phyloP scores from a whole-genome alignment of 2,329 filamentous ascomycete genomes.

The Xylariaceae sp. region DNA sequence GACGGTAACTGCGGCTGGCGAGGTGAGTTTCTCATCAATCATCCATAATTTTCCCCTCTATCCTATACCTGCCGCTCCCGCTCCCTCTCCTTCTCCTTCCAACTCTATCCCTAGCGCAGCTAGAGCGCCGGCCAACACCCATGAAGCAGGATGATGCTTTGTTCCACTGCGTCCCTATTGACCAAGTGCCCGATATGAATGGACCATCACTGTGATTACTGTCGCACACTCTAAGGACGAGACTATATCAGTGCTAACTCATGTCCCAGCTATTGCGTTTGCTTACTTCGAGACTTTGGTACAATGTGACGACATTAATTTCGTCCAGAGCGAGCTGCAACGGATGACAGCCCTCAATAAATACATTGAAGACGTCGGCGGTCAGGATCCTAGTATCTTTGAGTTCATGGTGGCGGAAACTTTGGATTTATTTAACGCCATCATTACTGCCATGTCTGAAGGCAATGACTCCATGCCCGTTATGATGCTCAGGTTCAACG shows the following conservation, averaged over 20 bases:
- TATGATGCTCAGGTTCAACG: constrained; percentile 76
- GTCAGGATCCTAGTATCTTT: constrained; percentile 72
- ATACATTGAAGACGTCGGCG: constrained; percentile 74
- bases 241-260: constrained; percentile 6
- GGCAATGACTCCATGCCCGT: constrained; percentile 61
- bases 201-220: constrained; percentile 8
- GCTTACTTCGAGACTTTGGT: constrained; percentile 90
- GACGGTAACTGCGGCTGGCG: constrained; percentile 98
- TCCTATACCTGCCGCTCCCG: background rate
- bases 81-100: background rate
- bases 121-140: background rate
- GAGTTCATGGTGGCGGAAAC: constrained; percentile 86
- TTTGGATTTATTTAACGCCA: constrained; percentile 68
- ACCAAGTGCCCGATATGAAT: constrained; percentile 20
- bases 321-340: constrained; percentile 72
- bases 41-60: constrained; percentile 10
- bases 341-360: constrained; percentile 76
- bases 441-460: constrained; percentile 65
- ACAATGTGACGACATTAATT: constrained; percentile 66
- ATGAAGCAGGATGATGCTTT: constrained; percentile 22
- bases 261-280: constrained; percentile 79
- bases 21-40: constrained; percentile 67
- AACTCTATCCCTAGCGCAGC: background rate
- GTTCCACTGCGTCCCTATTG: constrained; percentile 15
- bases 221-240: background rate